Conservation (phyloP, 2,329 filamentous ascomycete species). For the Huntiella decipiens region DNA sequence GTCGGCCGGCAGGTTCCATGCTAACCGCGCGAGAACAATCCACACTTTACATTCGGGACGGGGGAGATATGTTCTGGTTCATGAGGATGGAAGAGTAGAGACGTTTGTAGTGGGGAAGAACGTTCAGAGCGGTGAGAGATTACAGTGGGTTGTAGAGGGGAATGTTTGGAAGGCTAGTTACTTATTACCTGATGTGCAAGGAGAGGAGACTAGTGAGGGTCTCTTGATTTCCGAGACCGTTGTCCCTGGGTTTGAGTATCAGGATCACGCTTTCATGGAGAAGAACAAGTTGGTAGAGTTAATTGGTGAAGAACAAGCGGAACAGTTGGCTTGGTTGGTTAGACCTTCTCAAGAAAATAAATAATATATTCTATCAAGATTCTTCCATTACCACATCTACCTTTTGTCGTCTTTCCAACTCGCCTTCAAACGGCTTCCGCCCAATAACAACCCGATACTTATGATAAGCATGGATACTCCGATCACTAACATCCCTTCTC, state of each 20-base stretch:
- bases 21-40: conserved; percentile 41
- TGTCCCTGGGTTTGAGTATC: conserved; percentile 47
- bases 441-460: conserved; percentile 31
- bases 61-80: conserved; percentile 44
- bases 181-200: conserved; percentile 27
- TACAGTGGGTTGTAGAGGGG: conserved; percentile 52
- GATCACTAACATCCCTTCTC: conserved; percentile 27
- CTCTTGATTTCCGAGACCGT: conserved; percentile 50
- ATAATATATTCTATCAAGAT: neutral
- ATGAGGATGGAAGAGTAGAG: conserved; percentile 31
- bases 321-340: conserved; percentile 29
- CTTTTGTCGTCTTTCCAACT: neutral
- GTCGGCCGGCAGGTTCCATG: conserved; percentile 42
- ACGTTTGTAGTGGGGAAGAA: conserved; percentile 45
- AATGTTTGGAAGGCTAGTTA: conserved; percentile 48
- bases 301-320: conserved; percentile 29
- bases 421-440: conserved; percentile 25
- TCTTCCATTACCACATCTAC: conserved; percentile 1
- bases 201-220: conserved; percentile 23
- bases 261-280: conserved; percentile 47
- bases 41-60: conserved; percentile 46
- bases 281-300: conserved; percentile 30
- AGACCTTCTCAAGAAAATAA: conserved; percentile 13
- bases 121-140: conserved; percentile 35
- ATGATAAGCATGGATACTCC: conserved; percentile 28